These are phyloP conservation scores for Paragyromitra xinjiangensis DNA, from an alignment of 495 filamentous ascomycete species.

Conservation along the genomic window DNA sequence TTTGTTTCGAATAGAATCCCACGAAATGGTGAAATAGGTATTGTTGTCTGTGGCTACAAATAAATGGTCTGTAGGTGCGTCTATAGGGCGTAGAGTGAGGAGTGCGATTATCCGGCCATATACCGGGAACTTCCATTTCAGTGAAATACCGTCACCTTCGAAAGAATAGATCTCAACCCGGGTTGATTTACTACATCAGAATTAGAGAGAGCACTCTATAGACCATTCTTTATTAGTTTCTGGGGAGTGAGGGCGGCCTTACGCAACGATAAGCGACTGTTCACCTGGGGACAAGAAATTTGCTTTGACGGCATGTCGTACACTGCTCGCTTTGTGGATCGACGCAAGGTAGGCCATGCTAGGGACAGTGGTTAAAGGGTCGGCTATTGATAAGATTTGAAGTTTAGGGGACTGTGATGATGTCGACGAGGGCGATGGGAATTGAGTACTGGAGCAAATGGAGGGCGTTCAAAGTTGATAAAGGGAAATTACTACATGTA, in stretches of 20 bases:
- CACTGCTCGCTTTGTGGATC: conserved; percentile 88
- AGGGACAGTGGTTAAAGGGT: neutral
- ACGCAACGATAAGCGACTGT: conserved; percentile 88
- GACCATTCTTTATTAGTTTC: conserved; percentile 2
- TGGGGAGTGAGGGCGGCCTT: conserved; percentile 58
- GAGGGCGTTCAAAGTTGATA: neutral
- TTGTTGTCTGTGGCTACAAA: conserved; percentile 91
- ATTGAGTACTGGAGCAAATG: neutral
- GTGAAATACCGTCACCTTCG: conserved; percentile 63
- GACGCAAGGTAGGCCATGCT: conserved; percentile 93
- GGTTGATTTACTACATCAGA: conserved; percentile 79
- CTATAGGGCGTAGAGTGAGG: conserved; percentile 77
- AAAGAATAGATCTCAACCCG: conserved; percentile 83
- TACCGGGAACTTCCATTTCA: conserved; percentile 60
- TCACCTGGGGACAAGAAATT: conserved; percentile 76
- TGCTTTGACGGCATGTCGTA: conserved; percentile 84
- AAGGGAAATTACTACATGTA: neutral
- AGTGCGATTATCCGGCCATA: conserved; percentile 89
- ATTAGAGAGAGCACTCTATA: neutral
- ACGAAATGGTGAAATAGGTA: conserved; percentile 86
- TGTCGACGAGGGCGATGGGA: neutral
- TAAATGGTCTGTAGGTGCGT: conserved; percentile 80
- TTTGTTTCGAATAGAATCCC: conserved; percentile 67
- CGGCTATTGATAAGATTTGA: neutral
- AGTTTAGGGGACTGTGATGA: neutral